Conservation (phyloP, 2,329 filamentous ascomycete species). For the Lachnellula hyalina region DNA sequence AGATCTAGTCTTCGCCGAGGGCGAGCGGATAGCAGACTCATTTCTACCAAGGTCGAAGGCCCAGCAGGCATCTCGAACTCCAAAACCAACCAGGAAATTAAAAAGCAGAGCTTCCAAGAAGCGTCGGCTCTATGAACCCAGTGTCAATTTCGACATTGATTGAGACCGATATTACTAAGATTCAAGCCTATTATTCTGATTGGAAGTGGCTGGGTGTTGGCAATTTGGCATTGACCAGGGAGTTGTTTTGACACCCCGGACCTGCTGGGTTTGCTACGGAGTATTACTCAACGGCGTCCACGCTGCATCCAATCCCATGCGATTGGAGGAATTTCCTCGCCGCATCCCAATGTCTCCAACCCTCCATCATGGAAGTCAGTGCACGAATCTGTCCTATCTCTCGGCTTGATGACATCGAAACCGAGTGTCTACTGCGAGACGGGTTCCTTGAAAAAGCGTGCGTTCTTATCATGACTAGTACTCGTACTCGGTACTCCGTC, state of each 20-base stretch:
- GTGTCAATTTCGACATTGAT: neutral
- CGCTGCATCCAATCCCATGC: no score
- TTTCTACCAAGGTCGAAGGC: neutral
- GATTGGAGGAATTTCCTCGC: no score
- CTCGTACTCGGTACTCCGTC: no score
- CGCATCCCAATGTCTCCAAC: no score
- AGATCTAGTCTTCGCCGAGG: constrained; percentile 67
- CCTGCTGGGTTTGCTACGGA: no score
- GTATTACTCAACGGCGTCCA: no score
- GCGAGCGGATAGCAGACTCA: constrained; percentile 20
- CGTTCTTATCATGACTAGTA: neutral
- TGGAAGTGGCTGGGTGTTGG: neutral
- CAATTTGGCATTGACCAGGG: no score
- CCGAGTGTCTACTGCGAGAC: no score
- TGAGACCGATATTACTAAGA: neutral
- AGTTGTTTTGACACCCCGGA: no score
- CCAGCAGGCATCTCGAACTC: neutral
- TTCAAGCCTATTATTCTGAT: neutral
- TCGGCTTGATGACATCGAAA: no score
- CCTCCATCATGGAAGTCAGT: no score
- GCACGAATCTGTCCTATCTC: no score
- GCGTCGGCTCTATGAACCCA: constrained; percentile 4
- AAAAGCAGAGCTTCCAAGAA: constrained; percentile 12
- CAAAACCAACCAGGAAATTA: neutral
- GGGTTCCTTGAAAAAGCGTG: neutral